Percentiles rank a stretch among this genome's conserved stretches.
Evolutionary conservation across 306 rosid species (phyloP).

Genomic region (Vicia sativa): DNA sequence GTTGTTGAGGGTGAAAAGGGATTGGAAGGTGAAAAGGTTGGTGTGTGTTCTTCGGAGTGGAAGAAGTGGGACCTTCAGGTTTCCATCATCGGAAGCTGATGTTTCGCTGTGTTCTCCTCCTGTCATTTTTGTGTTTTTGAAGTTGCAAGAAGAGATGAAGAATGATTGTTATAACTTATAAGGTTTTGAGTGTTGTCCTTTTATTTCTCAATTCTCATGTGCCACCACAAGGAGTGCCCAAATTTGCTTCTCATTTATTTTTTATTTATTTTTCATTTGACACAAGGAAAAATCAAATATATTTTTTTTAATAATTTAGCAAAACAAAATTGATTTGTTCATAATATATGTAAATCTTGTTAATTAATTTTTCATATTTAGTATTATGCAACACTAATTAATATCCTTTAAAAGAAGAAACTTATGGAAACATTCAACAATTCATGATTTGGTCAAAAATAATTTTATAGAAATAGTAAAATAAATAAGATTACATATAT

Average conservation of each 20-base stretch:
- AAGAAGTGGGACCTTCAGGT: constrained; percentile 62
- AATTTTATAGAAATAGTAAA: too few species aligned
- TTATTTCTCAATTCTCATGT: constrained; percentile 14
- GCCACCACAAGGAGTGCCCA: constrained; percentile 18
- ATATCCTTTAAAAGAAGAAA: too few species aligned
- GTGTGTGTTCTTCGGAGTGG: constrained; percentile 40
- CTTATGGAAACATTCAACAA: too few species aligned
- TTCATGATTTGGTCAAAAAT: too few species aligned
- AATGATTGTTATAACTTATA: neutral
- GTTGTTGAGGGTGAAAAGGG: constrained; percentile 45
- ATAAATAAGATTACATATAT: too few species aligned
- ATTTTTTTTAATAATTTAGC: too few species aligned
- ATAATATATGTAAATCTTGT: too few species aligned
- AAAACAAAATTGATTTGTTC: too few species aligned
- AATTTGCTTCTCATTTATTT: constrained; percentile 14
- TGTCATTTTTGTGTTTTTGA: constrained; percentile 36
- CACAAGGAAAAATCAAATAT: too few species aligned
- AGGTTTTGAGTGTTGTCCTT: constrained; percentile 29
- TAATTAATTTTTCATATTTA: too few species aligned
- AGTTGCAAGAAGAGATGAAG: neutral
- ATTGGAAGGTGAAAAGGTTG: constrained; percentile 26
- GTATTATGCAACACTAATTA: too few species aligned
- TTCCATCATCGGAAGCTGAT: constrained; percentile 41
- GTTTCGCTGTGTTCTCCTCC: constrained; percentile 27
- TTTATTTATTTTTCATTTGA: too few species aligned